These are phyloP conservation scores for Fusarium dimerum DNA, from an alignment of 2,329 filamentous ascomycete genomes.

Conservation along the genomic window DNA sequence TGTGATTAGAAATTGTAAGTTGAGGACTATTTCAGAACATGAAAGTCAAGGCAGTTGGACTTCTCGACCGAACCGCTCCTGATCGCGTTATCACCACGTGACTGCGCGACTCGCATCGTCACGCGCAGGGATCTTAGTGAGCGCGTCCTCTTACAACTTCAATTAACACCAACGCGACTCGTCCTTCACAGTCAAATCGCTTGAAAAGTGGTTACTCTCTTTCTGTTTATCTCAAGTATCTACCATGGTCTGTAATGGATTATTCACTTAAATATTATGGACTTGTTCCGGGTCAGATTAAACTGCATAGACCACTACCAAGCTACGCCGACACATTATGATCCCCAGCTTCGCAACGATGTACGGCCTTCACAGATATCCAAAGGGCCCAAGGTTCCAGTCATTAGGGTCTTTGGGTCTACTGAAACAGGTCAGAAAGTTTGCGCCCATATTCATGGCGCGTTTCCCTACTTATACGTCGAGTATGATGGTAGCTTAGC, in stretches of 20 bases:
- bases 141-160: slow-evolving; percentile 13
- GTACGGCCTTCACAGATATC: slow-evolving; percentile 58
- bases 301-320: slow-evolving; percentile 98
- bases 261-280: slow-evolving; percentile 38
- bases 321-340: slow-evolving; percentile 73
- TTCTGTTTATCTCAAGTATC: not conserved
- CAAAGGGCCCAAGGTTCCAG: slow-evolving; percentile 73
- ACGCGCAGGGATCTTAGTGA: not conserved
- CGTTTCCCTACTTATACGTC: slow-evolving; percentile 93
- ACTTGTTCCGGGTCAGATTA: slow-evolving; percentile 83
- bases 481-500: slow-evolving; percentile 74
- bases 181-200: not conserved
- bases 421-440: slow-evolving; percentile 96
- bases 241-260: slow-evolving; percentile 20
- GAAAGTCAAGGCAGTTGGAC: not conserved
- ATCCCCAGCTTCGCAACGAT: slow-evolving; percentile 74
- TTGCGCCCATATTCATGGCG: slow-evolving; percentile 92
- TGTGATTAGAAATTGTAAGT: not conserved
- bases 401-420: slow-evolving; percentile 87
- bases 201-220: not conserved
- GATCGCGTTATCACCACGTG: slow-evolving; percentile 21
- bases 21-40: not conserved
- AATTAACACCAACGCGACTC: slow-evolving; percentile 2
- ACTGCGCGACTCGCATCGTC: not conserved
- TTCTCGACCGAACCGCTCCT: not conserved